phyloP scores from a whole-genome alignment of 1,284 basidiomycete species.

The Flammula alnicola region DNA sequence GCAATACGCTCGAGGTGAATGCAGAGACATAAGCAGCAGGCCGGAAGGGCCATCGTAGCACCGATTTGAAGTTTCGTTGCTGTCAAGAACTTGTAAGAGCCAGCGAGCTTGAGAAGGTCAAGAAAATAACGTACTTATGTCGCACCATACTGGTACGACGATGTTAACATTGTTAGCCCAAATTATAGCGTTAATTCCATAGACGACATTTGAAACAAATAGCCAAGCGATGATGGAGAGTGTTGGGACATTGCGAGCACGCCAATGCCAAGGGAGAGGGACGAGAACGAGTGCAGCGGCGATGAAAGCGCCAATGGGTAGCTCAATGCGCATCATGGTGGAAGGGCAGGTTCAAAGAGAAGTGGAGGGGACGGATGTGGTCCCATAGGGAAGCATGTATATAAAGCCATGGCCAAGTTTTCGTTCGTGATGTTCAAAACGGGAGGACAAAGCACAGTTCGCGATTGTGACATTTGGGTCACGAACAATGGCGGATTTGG shows the following conservation, averaged over 20 bases:
- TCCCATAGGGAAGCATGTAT: too few species aligned
- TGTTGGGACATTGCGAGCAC: constrained; percentile 56
- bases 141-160: constrained; percentile 57
- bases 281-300: constrained; percentile 34
- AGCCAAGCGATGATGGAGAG: constrained; percentile 57
- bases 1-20: constrained; percentile 53
- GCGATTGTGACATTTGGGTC: too few species aligned
- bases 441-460: too few species aligned
- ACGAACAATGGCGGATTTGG: too few species aligned
- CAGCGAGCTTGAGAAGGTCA: not conserved
- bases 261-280: constrained; percentile 51
- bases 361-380: too few species aligned
- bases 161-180: constrained; percentile 51
- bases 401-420: too few species aligned
- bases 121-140: constrained; percentile 53
- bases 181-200: constrained; percentile 50
- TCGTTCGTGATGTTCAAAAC: too few species aligned
- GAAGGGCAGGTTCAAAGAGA: too few species aligned
- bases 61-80: constrained; percentile 39
- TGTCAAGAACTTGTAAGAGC: constrained; percentile 22
- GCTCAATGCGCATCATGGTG: constrained; percentile 30
- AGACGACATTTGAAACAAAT: constrained; percentile 48
- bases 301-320: constrained; percentile 28
- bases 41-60: constrained; percentile 55
- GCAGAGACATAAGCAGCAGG: constrained; percentile 57